Evolutionary conservation across 1,139 yeast genomes (phyloP), one percentile per base, ranked within the genome.

Genomic region (Magnusiomyces fungicola): DNA sequence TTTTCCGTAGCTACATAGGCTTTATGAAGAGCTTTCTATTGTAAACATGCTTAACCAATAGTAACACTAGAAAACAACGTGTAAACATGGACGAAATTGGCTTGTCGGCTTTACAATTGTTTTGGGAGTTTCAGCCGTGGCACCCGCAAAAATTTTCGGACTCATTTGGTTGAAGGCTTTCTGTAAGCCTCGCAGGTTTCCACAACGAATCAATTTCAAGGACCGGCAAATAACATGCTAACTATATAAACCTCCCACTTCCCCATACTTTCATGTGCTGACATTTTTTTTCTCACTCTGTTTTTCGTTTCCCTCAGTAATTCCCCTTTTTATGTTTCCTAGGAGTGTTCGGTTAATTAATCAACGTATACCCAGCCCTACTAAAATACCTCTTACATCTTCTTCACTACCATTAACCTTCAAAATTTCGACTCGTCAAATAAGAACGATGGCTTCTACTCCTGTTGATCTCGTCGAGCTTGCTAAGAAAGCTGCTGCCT

Each of bases 401-500:
- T 27, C 7, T 27, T 22, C 14, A 38, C 12, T 29, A 19, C 27
- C 23, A 12, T 21, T 21, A 30, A 16, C n/a, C 23, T n/a, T 19
- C 21, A 22, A 19, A 29, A n/a, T 42, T 19, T 12, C 24, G 29
- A 14, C 12, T 22, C 10, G 27, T 24, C 10, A 22, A 33, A 32
- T 4, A 32, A 32, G n/a, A n/a, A n/a, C n/a, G n/a, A 39, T 40
- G 30, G 16, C 34, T 24, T 22, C 41, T 37, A 2, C 43, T 18
- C 43, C 50, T 22, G 38, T 40, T 29, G 51, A 49, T 43, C 59
- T 65, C 22, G 61, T 69, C 39, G 90, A 83, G 68, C 65, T 74
- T 55, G 87, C 92, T 43, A 92, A 92, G 66, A 79, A 85, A 64
- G 72, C 80, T 1, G 96, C 97, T 25, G 97, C 97, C 14, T 88